Evolutionary conservation across 2,329 filamentous ascomycete genomes (phyloP).

Genomic region (Verticillium dahliae): DNA sequence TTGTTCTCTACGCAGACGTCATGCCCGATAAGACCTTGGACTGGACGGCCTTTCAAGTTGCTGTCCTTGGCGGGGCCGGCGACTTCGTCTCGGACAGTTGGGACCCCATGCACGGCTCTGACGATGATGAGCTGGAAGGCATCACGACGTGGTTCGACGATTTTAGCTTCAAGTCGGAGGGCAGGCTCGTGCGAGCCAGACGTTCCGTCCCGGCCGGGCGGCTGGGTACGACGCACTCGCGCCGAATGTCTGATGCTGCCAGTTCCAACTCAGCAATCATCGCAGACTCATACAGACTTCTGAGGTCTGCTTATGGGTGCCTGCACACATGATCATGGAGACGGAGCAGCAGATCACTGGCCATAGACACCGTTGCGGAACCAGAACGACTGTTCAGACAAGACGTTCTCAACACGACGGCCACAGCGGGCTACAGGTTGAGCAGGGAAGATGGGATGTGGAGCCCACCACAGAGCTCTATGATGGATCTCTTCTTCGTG

Average conservation of each 20-base stretch:
- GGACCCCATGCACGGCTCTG: constrained; percentile 27
- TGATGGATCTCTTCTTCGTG: neutral
- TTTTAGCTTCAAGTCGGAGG: constrained; percentile 31
- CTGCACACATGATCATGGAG: constrained; percentile 16
- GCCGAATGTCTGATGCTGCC: neutral
- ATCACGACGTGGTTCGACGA: constrained; percentile 44
- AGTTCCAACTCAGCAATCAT: neutral
- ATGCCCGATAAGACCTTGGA: constrained; percentile 46
- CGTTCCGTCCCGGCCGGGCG: neutral
- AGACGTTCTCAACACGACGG: neutral
- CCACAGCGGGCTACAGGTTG: neutral
- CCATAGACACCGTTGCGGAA: neutral
- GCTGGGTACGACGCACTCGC: neutral
- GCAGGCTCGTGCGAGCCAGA: neutral
- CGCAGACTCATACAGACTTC: constrained; percentile 21
- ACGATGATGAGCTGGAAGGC: constrained; percentile 37
- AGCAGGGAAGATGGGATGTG: neutral
- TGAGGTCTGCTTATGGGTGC: constrained; percentile 29
- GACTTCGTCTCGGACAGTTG: constrained; percentile 40
- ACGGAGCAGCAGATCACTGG: neutral
- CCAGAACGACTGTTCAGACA: neutral
- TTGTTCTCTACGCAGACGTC: constrained; percentile 19
- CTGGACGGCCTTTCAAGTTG: constrained; percentile 61
- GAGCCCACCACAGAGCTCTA: neutral
- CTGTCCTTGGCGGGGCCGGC: constrained; percentile 50